phyloP scores from a whole-genome alignment of 345 rosid species.

The Eucalyptus erythrocorys region DNA sequence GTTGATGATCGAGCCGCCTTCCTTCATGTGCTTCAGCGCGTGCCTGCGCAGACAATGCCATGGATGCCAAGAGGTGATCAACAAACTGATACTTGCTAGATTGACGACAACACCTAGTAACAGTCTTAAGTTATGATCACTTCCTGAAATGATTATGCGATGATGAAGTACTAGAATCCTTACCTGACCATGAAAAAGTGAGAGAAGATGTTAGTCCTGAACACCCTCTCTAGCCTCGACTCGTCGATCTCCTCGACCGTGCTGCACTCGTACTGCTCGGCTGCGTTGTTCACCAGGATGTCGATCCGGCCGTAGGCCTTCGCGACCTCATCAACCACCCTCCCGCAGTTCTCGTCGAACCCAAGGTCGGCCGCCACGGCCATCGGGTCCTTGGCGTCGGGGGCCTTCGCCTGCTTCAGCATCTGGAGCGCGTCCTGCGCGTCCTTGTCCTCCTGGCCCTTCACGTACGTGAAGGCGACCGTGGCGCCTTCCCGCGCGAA shows the following conservation, averaged over 20 bases:
- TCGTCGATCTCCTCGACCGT: conserved; percentile 63
- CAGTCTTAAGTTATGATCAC: fast-evolving
- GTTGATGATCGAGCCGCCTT: conserved; percentile 35
- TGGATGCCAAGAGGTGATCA: neutral
- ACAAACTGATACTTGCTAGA: neutral
- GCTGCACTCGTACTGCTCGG: conserved; percentile 40
- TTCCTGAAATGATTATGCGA: neutral
- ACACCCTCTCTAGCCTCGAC: conserved; percentile 53
- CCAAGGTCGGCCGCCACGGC: conserved; percentile 44
- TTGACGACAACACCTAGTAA: fast-evolving
- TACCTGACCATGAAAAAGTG: conserved; percentile 48
- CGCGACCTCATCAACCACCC: conserved; percentile 45
- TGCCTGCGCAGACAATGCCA: conserved; percentile 15
- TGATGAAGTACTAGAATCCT: neutral
- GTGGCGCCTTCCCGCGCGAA: conserved; percentile 66
- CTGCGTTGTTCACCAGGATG: conserved; percentile 57
- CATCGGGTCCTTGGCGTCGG: conserved; percentile 52
- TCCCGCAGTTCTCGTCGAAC: conserved; percentile 57
- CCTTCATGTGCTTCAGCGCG: conserved; percentile 68
- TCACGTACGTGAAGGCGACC: conserved; percentile 66
- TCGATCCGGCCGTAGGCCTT: conserved; percentile 53
- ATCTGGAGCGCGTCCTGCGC: conserved; percentile 44
- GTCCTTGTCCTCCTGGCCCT: conserved; percentile 58
- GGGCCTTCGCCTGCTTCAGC: conserved; percentile 26
- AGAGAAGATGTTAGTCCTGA: conserved; percentile 65